Base-by-base conservation (phyloP, 2,329 filamentous ascomycete species). In the Didymella keratinophila region DNA sequence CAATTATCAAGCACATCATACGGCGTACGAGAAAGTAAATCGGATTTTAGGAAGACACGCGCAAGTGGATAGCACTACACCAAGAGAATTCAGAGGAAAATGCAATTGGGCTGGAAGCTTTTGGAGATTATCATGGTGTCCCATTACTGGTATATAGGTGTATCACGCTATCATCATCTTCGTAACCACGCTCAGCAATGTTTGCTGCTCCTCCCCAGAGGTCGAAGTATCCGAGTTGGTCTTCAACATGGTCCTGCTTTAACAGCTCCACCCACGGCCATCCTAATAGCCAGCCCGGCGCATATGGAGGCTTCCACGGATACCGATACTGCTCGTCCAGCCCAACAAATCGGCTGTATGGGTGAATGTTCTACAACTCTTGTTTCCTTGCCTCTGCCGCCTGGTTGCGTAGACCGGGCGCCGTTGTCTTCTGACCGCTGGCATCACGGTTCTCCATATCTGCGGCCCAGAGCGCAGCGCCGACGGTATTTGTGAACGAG, bases 391-490 rank as follows among this genome's bases (percentile, higher is more conserved):
- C 72, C 18, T 69, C 64, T 39, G 75, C 72, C 12, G 73, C 74
- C 57, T 77, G 74, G 30, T 75, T 64, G 37, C 74, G 73, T 18
- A 78, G 67, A 37, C 70, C 72, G 1, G 74, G 74, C 1, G 76
- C 74, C 2, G 75, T 77, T 2, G 70, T 74, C 54, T 64, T 65
- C 23, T 65, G 61, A 4, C 65, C 60, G 30, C 56, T 63, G 8
- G 59, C 47, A 23, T 52, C 62, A 20, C 55, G 57, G 53, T 73
- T 57, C 76, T 96, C 92, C 58, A 96, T 86, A 75, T 96, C 93
- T 18, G 92, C 91, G 39, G 94, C 93, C 93, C 93, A 97, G n/a
- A 98, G 80, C 8, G 94, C 94, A 52, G 93, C 94, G 8, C 93
- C 94, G 58, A 96, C 92, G 1, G 91, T 90, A 76, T 97, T 97